A percentile compares a stretch with the other conserved stretches of the same genome.
These are phyloP conservation scores for Coemansia sp. DNA, from an alignment of 192 early-diverging fungal genomes.

Conservation along the genomic window DNA sequence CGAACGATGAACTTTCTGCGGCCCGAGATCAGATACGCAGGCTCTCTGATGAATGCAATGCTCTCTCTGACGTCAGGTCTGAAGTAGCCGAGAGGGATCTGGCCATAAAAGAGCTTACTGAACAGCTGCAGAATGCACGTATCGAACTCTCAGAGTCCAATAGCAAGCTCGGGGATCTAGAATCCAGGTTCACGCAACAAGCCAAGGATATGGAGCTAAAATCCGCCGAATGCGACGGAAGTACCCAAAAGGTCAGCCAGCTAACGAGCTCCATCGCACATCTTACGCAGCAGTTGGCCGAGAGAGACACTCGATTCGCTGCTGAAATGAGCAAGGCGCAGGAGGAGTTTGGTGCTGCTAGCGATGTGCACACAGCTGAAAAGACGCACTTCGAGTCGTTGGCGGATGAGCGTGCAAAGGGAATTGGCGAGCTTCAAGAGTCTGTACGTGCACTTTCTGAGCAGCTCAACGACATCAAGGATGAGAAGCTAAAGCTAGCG, in stretches of 20 bases:
- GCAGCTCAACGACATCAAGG: neutral
- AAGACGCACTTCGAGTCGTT: slow-evolving; percentile 4
- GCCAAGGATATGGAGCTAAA: neutral
- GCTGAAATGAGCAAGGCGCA: slow-evolving; percentile 1
- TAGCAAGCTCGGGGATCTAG: neutral
- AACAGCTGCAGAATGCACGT: neutral
- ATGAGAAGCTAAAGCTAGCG: neutral
- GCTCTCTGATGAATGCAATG: slow-evolving; percentile 4
- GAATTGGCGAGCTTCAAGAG: neutral
- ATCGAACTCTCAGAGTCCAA: neutral
- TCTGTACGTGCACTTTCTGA: neutral
- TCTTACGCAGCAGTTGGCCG: slow-evolving; percentile 7
- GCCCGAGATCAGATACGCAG: neutral
- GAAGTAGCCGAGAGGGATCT: neutral
- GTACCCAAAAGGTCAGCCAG: neutral
- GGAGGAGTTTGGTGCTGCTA: neutral
- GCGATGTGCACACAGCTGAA: neutral
- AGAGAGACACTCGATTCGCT: neutral
- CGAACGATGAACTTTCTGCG: neutral
- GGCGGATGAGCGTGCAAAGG: slow-evolving; percentile 5
- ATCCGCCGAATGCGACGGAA: slow-evolving; percentile 9
- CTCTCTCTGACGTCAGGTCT: neutral
- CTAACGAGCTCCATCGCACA: neutral
- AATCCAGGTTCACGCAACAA: slow-evolving; percentile 5
- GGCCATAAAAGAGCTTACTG: slow-evolving; percentile 4